Evolutionary conservation across 768 basidiomycete genomes (phyloP), one percentile per base, ranked within the genome.

Genomic region (Saitozyma podzolica): DNA sequence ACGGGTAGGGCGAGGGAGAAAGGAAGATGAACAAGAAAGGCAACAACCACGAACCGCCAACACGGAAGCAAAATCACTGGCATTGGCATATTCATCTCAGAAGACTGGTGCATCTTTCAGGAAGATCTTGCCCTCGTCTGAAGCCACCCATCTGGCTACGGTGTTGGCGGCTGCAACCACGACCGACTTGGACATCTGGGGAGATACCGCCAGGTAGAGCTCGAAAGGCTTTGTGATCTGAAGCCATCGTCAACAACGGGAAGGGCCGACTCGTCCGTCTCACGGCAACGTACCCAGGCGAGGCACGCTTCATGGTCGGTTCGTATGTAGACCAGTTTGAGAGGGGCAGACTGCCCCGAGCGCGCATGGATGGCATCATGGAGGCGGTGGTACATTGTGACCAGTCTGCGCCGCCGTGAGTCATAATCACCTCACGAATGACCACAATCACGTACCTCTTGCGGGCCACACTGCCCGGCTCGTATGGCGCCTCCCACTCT

Each of bases 141-240:
- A 89, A 83, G 90, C 88, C 6, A 96, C 87, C 95, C 95, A 99
- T 14, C 88, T 83, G 19, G 88, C 87, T 29, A 97, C 89, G 1
- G 88, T 84, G 75, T 97, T 95, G 8, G 95, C 96, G 6, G 92
- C 90, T 11, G 87, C 86, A 13, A 97, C 87, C 1, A 86, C 88
- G 0, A 90, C 92, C 55, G 87, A 88, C 83, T 97, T 97, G 7
- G 95, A 91, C 56, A 97, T 75, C 53, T 85, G 83, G 9, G 91
- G 90, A 0, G 92, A 90, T 13, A 94, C 77, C 0, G 89, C 83
- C 54, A 95, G 80, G 75, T 96, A 98, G 14, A 98, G 80, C 78
- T 98, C 96, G 73, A 96, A 97, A 0, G 88, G 88, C 72, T 92
- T 89, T 0, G 94, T 96, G 62, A 94, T 89, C 94, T 98, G 73